Conservation (phyloP, 208 protist genomes). For the Trichomonas vaginalis region DNA sequence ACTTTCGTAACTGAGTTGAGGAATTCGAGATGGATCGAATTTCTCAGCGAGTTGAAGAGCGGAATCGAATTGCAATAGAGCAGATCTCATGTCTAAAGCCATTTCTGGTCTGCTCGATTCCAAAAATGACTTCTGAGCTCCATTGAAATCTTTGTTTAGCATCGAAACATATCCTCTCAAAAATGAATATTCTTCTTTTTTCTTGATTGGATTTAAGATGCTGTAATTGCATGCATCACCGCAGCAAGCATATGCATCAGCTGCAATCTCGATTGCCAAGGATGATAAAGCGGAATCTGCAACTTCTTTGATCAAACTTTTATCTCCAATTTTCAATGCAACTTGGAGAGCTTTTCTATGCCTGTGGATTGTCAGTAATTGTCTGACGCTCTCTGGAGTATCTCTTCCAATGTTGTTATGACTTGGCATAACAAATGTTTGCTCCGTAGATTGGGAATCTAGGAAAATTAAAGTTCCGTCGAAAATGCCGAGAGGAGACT, state of each 20-base stretch:
- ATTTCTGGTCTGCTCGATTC: background rate
- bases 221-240: background rate
- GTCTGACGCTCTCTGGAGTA: background rate
- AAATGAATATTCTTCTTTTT: background rate
- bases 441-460: background rate
- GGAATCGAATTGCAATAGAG: background rate
- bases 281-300: background rate
- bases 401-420: background rate
- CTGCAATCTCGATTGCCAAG: background rate
- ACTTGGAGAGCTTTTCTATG: background rate
- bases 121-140: constrained; percentile 3
- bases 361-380: background rate
- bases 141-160: background rate
- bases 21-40: background rate
- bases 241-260: background rate
- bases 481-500: background rate
- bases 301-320: background rate
- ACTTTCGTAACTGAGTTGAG: background rate
- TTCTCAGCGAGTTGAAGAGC: background rate
- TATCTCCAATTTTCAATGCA: background rate
- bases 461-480: background rate
- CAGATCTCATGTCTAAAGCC: background rate
- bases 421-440: background rate
- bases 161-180: background rate
- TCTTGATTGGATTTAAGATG: background rate